These are phyloP conservation scores for Mycena rosella DNA, from an alignment of 768 basidiomycete species.

Conservation along the genomic window DNA sequence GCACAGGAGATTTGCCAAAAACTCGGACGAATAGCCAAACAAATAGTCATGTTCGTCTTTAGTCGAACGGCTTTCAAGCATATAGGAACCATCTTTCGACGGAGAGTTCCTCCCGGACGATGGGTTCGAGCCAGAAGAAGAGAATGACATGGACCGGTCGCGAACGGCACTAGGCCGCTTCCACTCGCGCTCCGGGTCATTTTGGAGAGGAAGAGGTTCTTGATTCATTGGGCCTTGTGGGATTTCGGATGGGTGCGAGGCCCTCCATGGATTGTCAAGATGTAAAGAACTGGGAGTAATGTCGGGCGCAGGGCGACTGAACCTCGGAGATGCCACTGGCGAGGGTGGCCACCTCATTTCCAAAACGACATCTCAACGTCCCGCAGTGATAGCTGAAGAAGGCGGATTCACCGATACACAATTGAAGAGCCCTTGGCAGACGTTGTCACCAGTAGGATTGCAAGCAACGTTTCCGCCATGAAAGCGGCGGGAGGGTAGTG, in stretches of 20 bases:
- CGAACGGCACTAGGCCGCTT: slow-evolving; percentile 62
- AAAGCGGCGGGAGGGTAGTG: too few relatives aligned
- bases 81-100: slow-evolving; percentile 49
- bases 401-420: slow-evolving; percentile 65
- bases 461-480: slow-evolving; percentile 86
- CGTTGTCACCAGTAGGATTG: slow-evolving; percentile 85
- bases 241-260: slow-evolving; percentile 65
- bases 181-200: slow-evolving; percentile 73
- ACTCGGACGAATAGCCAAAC: slow-evolving; percentile 86
- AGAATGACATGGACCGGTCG: slow-evolving; percentile 66
- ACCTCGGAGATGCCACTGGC: slow-evolving; percentile 72
- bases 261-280: slow-evolving; percentile 81
- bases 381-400: slow-evolving; percentile 2
- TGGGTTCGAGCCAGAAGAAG: slow-evolving; percentile 58
- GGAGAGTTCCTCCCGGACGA: slow-evolving; percentile 68
- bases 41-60: slow-evolving; percentile 72
- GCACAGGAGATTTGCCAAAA: slow-evolving; percentile 84
- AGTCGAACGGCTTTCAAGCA: slow-evolving; percentile 49
- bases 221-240: slow-evolving; percentile 42
- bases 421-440: slow-evolving; percentile 85
- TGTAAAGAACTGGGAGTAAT: slow-evolving; percentile 59
- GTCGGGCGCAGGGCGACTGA: slow-evolving; percentile 76
- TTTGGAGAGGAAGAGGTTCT: slow-evolving; percentile 38
- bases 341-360: slow-evolving; percentile 76
- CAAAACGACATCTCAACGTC: slow-evolving; percentile 20